Evolutionary conservation across 2,329 filamentous ascomycete genomes (phyloP), one percentile per base, ranked within the genome.

Genomic region (Botrytis pseudocinerea): DNA sequence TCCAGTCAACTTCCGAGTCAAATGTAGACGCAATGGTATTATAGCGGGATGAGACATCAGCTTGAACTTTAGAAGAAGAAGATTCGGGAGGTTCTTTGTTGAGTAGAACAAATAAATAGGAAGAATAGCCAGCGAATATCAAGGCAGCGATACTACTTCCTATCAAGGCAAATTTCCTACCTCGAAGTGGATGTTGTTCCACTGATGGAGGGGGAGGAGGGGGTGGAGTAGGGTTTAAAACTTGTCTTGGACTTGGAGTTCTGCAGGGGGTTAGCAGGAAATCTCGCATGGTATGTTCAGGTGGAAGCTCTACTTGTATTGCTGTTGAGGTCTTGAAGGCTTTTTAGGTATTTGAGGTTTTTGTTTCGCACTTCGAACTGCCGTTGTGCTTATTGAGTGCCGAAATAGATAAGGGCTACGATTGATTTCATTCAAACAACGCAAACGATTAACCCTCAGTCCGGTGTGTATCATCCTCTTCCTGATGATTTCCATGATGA

Each of bases 1-100:
- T 86, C 77, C 84, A 82, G 78, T 90, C 84, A 54, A 91, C 87
- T 74, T 85, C 85, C 72, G 83, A 82, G 81, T 91, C 89, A 79
- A 91, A 91, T 59, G 85, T 84, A 42, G 83, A 82, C 28, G 89
- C 89, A 38, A 81, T 82, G 5, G 64, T 75, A 62, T 81, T 75
- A 74, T 82, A 82, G 20, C 78, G 76, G 2, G 70, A 54, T 1
- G 80, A 82, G 32, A 81, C 79, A 73, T 81, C 80, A 28, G 72
- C 60, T 70, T 81, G 80, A 0, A 71, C 62, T 2, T 75, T 40
- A 4, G 75, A 72, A 16, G 73, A 38, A 61, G 61, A 46, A 18
- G 79, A 78, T 5, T 75, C 75, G 76, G 69, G 76, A 9, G 70
- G 65, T 2, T 73, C 60, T 12, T 73, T 74, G 4, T 73, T 72